phyloP scores from a whole-genome alignment of 176 grass and related monocot genomes.

The Eragrostis nindensis region DNA sequence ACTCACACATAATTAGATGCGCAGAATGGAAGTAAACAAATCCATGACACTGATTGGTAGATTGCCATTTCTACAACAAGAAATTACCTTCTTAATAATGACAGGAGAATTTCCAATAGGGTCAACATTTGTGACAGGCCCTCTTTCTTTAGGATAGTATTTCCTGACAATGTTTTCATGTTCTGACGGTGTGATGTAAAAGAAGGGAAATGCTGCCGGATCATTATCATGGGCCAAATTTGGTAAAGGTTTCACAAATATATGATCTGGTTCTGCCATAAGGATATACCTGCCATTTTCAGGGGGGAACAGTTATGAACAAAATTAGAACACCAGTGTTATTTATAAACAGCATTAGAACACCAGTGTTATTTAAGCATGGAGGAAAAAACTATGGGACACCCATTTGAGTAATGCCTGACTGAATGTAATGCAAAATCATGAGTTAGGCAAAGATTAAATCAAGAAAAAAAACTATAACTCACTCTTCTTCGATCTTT shows the following conservation, averaged over 20 bases:
- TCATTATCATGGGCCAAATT: conserved; percentile 70
- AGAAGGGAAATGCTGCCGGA: conserved; percentile 86
- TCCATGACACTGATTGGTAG: background rate
- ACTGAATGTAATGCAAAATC: conserved; percentile 2
- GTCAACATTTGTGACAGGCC: conserved; percentile 73
- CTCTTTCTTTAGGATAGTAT: conserved; percentile 86
- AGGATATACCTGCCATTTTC: conserved; percentile 78
- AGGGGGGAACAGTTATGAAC: conserved; percentile 16
- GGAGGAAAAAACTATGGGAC: background rate
- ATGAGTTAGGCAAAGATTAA: background rate
- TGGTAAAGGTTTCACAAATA: conserved; percentile 91
- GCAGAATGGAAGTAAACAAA: conserved; percentile 10
- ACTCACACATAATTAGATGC: background rate
- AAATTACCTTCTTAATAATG: conserved; percentile 93
- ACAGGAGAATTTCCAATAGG: conserved; percentile 98
- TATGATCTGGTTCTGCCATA: conserved; percentile 99
- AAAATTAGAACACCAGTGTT: too few relatives aligned
- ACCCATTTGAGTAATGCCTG: conserved; percentile 22
- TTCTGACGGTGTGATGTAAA: conserved; percentile 84
- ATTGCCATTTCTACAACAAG: background rate
- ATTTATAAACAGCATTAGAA: too few relatives aligned
- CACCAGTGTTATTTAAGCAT: conserved; percentile 8
- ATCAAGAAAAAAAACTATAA: conserved; percentile 11
- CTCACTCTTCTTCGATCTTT: conserved; percentile 92
- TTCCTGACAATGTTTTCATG: conserved; percentile 85